Percentiles rank a stretch among this genome's conserved stretches.
Evolutionary conservation across 352 stramenopile species (phyloP).

Genomic region (Phytopythium oedochilum): DNA sequence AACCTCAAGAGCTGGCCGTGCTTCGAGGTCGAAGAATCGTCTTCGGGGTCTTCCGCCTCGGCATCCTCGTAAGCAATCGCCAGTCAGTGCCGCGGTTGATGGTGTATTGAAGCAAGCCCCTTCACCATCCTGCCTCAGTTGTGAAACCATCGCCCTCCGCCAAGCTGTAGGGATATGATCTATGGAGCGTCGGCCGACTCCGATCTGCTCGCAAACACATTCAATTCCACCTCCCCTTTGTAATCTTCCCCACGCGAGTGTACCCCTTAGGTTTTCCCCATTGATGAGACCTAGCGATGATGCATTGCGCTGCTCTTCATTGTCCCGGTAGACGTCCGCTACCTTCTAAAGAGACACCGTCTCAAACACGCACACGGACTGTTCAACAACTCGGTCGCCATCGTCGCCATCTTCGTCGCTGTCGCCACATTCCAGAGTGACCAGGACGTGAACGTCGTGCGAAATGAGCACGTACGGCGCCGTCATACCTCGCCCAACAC

Average conservation of each 20-base stretch:
- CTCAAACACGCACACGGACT: slow-evolving; percentile 30
- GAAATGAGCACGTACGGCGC: slow-evolving; percentile 60
- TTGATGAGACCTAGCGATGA: too few relatives aligned
- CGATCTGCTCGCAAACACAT: background rate
- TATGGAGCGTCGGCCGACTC: background rate
- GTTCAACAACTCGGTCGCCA: slow-evolving; percentile 1
- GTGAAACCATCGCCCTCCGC: too few relatives aligned
- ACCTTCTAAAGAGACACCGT: slow-evolving; percentile 29
- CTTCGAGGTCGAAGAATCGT: slow-evolving; percentile 29
- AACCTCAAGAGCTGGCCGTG: slow-evolving; percentile 41
- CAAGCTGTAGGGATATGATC: too few relatives aligned
- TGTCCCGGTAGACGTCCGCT: slow-evolving; percentile 27
- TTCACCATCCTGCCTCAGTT: too few relatives aligned
- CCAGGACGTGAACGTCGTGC: slow-evolving; percentile 55
- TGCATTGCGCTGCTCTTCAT: slow-evolving; percentile 41
- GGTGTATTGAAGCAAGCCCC: too few relatives aligned
- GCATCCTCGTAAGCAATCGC: background rate
- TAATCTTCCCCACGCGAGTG: slow-evolving; percentile 1
- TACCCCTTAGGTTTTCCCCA: too few relatives aligned
- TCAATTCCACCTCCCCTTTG: slow-evolving; percentile 1
- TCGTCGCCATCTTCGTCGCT: slow-evolving; percentile 13
- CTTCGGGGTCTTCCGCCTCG: slow-evolving; percentile 11
- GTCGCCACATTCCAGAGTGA: slow-evolving; percentile 19
- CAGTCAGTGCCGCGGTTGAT: too few relatives aligned
- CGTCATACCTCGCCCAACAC: slow-evolving; percentile 56